These are phyloP conservation scores for Conringia planisiliqua DNA, from an alignment of 345 rosid species.

Conservation along the genomic window DNA sequence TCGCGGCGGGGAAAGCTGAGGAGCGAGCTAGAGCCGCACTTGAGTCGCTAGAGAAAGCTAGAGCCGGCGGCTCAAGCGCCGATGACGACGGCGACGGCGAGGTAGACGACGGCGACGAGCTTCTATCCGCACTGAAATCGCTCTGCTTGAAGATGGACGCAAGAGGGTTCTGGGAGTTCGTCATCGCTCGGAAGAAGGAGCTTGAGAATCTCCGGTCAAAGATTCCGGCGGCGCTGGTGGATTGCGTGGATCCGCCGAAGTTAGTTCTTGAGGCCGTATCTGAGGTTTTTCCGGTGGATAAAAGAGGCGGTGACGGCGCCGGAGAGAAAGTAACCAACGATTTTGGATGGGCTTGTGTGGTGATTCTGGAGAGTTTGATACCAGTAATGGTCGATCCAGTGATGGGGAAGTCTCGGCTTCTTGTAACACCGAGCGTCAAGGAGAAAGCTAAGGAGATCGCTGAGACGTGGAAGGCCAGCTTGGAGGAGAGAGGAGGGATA, in stretches of 20 bases:
- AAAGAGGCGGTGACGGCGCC: conserved; percentile 31
- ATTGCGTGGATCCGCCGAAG: conserved; percentile 79
- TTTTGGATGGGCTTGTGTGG: conserved; percentile 90
- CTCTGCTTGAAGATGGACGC: conserved; percentile 63
- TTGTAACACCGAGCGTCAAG: conserved; percentile 69
- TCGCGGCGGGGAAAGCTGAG: conserved; percentile 55
- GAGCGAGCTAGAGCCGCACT: conserved; percentile 36
- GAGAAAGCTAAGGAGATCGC: conserved; percentile 69
- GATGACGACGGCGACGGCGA: conserved; percentile 48
- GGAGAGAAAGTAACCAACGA: conserved; percentile 41
- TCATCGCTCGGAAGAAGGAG: conserved; percentile 64
- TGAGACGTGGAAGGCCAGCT: conserved; percentile 79
- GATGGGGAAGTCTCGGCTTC: conserved; percentile 64
- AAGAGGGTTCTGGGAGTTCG: conserved; percentile 61
- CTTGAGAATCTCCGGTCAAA: conserved; percentile 49
- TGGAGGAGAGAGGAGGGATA: conserved; percentile 90
- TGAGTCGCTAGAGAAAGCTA: conserved; percentile 6
- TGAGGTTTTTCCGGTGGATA: conserved; percentile 78
- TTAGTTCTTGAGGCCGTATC: conserved; percentile 76
- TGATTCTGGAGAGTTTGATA: conserved; percentile 74
- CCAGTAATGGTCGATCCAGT: conserved; percentile 82
- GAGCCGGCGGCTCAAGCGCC: conserved; percentile 34
- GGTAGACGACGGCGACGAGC: conserved; percentile 67
- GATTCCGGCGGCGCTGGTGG: conserved; percentile 58
- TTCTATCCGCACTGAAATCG: conserved; percentile 40